phyloP scores from a whole-genome alignment of 2,329 filamentous ascomycete genomes.

The Pezicula radicicola region DNA sequence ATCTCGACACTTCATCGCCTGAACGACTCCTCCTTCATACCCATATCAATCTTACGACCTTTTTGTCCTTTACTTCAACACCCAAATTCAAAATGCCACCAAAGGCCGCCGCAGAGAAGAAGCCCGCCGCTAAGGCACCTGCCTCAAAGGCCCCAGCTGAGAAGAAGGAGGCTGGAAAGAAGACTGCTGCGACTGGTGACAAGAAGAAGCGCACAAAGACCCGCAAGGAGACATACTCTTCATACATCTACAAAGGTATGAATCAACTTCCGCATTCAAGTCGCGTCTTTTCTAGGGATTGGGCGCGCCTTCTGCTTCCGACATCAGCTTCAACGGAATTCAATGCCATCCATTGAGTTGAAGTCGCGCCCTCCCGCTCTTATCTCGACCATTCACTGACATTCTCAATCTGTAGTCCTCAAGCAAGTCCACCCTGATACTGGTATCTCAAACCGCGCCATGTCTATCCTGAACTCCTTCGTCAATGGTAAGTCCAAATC shows the following conservation, averaged over 20 bases:
- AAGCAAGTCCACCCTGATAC: slow-evolving; percentile 99
- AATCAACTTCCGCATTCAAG: slow-evolving; percentile 15
- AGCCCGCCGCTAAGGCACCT: slow-evolving; percentile 94
- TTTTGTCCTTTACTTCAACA: slow-evolving; percentile 18
- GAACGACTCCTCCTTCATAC: too few species aligned
- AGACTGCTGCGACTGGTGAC: slow-evolving; percentile 92
- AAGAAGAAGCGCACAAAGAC: slow-evolving; percentile 99
- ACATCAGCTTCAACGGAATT: slow-evolving; percentile 1
- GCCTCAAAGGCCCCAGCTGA: slow-evolving; percentile 82
- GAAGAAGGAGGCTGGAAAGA: slow-evolving; percentile 99
- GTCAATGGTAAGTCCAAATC: slow-evolving; percentile 76
- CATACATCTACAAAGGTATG: slow-evolving; percentile 99
- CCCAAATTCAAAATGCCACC: slow-evolving; percentile 74
- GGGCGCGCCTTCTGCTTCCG: slow-evolving; percentile 13
- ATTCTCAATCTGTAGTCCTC: slow-evolving; percentile 62
- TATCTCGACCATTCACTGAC: slow-evolving; percentile 32
- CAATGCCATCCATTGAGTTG: not conserved
- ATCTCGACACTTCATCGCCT: too few species aligned
- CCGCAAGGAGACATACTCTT: slow-evolving; percentile 99
- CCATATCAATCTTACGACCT: slow-evolving; percentile 1
- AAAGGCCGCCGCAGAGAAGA: slow-evolving; percentile 92
- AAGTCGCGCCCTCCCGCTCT: slow-evolving; percentile 9
- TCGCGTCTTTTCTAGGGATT: slow-evolving; percentile 15
- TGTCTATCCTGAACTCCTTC: slow-evolving; percentile 99
- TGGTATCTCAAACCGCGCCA: slow-evolving; percentile 99